Evolutionary conservation across 179 eudicot genomes (phyloP), one percentile per base, ranked within the genome.

Genomic region (Beta lomatogona): DNA sequence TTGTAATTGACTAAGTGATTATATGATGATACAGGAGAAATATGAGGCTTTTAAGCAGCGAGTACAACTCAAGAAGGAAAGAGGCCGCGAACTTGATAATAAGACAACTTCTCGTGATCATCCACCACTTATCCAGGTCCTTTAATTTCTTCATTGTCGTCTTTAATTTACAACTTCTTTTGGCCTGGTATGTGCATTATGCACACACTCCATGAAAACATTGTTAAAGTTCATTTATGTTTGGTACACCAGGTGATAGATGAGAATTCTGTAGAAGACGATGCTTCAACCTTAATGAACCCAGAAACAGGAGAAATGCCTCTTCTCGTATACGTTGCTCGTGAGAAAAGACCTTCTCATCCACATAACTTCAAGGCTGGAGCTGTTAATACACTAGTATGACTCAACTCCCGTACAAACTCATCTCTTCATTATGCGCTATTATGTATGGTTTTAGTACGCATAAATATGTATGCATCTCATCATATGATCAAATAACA

Each of bases 331-430:
- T 85, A 87, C 21, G 73, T 87, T 46, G 81, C 91, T 55, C 80
- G 91, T 14, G 91, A 89, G 73, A 87, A 85, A 83, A 74, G 82
- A 52, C 86, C 86, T 16, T 50, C 77, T 76, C 74, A 79, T 68
- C 84, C 80, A 19, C 90, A 87, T 75, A 75, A 82, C 75, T 89
- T 81, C 84, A 89, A 89, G 73, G 89, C 87, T 10, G 91, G 91
- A 82, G 90, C 90, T 50, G 78, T 89, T 21, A 89, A 89, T 60
- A 79, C 77, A 28, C 85, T 89, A 0, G 91, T 89, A 87, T 9
- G 14, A 25, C 11, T 65, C 11, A 28, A 65, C 45, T 65, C 5
- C 19, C 44, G 0, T 65, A 13, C 31, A 28, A 60, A 60, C 60
- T 60, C 21, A 11, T n/a, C 22, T 5, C 63, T 59, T 6, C 16